Evolutionary conservation across 2,329 filamentous ascomycete genomes (phyloP).

Genomic region (Fusarium ramigenum): DNA sequence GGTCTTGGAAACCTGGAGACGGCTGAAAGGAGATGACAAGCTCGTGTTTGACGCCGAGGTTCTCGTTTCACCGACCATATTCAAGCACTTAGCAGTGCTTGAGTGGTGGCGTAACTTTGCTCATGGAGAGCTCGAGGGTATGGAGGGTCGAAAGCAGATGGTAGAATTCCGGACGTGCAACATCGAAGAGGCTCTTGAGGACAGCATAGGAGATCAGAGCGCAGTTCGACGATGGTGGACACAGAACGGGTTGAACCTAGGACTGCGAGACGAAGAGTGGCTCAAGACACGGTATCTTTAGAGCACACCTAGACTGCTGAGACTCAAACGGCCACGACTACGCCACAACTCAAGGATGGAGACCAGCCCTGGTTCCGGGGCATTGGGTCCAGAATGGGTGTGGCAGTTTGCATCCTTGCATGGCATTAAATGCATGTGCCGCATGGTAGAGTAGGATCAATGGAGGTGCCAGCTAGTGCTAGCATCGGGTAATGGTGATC

Average conservation of each 20-base stretch:
- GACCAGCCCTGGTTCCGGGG: constrained; percentile 17
- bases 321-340: not conserved
- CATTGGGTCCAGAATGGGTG: constrained; percentile 6
- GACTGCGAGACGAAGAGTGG: constrained; percentile 87
- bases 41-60: constrained; percentile 85
- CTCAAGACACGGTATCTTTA: constrained; percentile 81
- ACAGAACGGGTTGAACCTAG: constrained; percentile 81
- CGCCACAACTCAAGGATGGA: not conserved
- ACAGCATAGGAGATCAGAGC: constrained; percentile 79
- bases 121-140: constrained; percentile 62
- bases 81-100: constrained; percentile 83
- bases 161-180: constrained; percentile 96
- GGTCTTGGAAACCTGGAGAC: constrained; percentile 84
- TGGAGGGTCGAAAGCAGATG: constrained; percentile 66
- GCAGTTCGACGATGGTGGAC: constrained; percentile 89
- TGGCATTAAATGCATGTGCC: constrained; percentile 3
- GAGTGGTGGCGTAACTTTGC: constrained; percentile 90
- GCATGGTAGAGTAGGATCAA: constrained; percentile 22
- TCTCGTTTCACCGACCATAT: constrained; percentile 85
- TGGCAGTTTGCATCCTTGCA: not conserved
- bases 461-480: constrained; percentile 6
- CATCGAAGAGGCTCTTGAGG: constrained; percentile 93
- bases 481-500: constrained; percentile 30
- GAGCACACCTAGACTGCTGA: constrained; percentile 1
- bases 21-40: constrained; percentile 69